Percentiles rank a stretch among this genome's conserved stretches.
Conservation (phyloP, 1,284 basidiomycete genomes). For the Papiliotrema nemorosa region DNA sequence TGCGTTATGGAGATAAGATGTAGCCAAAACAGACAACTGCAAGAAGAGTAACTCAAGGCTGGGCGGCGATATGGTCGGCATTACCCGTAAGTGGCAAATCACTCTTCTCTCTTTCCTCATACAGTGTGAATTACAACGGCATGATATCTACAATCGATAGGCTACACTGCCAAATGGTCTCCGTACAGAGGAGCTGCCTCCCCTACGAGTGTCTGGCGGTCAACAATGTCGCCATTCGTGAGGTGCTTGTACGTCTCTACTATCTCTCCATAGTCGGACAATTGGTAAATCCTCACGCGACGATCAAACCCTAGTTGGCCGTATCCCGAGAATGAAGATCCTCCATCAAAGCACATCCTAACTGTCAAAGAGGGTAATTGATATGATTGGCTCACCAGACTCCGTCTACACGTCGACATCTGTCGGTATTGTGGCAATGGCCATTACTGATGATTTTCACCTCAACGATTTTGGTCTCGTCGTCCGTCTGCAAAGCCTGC, state of each 20-base stretch:
- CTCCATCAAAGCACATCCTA: slow-evolving; percentile 83
- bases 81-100: not conserved
- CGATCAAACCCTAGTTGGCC: slow-evolving; percentile 77
- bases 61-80: not conserved
- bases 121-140: too few species aligned
- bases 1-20: not conserved
- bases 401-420: slow-evolving; percentile 75
- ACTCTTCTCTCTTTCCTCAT: not conserved
- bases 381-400: slow-evolving; percentile 61
- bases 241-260: slow-evolving; percentile 86
- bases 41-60: not conserved
- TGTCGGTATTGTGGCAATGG: slow-evolving; percentile 82
- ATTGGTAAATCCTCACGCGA: slow-evolving; percentile 78
- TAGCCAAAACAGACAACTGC: slow-evolving; percentile 3
- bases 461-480: slow-evolving; percentile 49
- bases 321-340: slow-evolving; percentile 84
- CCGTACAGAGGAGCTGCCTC: too few species aligned
- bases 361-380: not conserved
- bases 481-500: slow-evolving; percentile 51
- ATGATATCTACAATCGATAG: too few species aligned
- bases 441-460: slow-evolving; percentile 70
- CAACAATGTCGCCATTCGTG: slow-evolving; percentile 66
- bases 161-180: too few species aligned
- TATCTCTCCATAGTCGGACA: slow-evolving; percentile 82
- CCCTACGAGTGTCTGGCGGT: slow-evolving; percentile 52